Conservation (phyloP, 257 asterid genomes). For the Solanum pennellii region DNA sequence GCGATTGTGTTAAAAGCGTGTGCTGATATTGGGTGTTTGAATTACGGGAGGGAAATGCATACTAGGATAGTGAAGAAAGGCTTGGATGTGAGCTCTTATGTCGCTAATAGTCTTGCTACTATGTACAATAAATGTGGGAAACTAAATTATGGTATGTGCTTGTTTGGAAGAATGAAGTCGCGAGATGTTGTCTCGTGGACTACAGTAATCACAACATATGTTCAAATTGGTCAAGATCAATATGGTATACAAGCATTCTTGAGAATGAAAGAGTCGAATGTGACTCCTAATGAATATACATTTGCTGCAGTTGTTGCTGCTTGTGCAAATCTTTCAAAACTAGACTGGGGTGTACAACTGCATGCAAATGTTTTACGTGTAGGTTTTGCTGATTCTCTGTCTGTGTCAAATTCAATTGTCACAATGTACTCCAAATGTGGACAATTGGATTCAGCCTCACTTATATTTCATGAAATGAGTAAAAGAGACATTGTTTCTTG, state of each 20-base stretch:
- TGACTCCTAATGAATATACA: constrained; percentile 67
- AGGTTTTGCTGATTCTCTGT: constrained; percentile 43
- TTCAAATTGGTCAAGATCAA: constrained; percentile 52
- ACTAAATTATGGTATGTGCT: constrained; percentile 32
- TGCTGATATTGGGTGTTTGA: constrained; percentile 51
- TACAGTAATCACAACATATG: constrained; percentile 44
- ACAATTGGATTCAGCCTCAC: constrained; percentile 26
- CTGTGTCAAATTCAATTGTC: constrained; percentile 71
- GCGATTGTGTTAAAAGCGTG: constrained; percentile 88
- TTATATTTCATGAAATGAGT: constrained; percentile 39
- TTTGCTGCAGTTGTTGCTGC: constrained; percentile 72
- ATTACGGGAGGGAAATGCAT: constrained; percentile 69
- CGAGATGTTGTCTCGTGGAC: constrained; percentile 95
- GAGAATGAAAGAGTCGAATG: constrained; percentile 42
- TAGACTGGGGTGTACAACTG: constrained; percentile 67
- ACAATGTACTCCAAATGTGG: constrained; percentile 77
- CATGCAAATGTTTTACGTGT: constrained; percentile 50
- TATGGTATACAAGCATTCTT: constrained; percentile 48
- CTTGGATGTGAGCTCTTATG: constrained; percentile 49
- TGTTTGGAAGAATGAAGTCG: constrained; percentile 48
- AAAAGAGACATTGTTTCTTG: constrained; percentile 68
- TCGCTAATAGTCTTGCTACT: constrained; percentile 65
- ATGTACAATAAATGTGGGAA: constrained; percentile 89
- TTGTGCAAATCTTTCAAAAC: constrained; percentile 51
- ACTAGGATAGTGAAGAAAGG: constrained; percentile 55